phyloP scores from a whole-genome alignment of 2,329 filamentous ascomycete species.

The Apiospora phragmitis region DNA sequence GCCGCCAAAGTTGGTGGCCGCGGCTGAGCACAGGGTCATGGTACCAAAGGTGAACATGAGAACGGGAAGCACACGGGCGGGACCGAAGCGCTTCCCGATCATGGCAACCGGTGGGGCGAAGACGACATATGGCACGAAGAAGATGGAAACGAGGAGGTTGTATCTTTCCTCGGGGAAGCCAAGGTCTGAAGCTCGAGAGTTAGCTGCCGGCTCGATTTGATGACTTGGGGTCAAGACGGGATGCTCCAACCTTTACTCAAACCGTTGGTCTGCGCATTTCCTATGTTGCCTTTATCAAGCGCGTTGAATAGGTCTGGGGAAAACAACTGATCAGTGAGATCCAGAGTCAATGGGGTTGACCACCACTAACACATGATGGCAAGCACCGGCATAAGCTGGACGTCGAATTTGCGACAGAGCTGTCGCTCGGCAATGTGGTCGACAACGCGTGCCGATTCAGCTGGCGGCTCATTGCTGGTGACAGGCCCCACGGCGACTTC shows the following conservation, averaged over 20 bases:
- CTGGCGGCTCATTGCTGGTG: background rate
- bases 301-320: conserved; percentile 42
- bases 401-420: conserved; percentile 56
- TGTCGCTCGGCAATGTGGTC: conserved; percentile 47
- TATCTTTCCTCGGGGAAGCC: conserved; percentile 64
- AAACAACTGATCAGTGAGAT: background rate
- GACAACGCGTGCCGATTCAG: conserved; percentile 31
- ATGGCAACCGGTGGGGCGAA: conserved; percentile 66
- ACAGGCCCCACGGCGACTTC: background rate
- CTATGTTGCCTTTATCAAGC: conserved; percentile 52
- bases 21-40: conserved; percentile 60
- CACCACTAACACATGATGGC: conserved; percentile 46
- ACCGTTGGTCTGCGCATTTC: conserved; percentile 58
- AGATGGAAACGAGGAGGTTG: conserved; percentile 68
- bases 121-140: conserved; percentile 73
- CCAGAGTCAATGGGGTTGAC: background rate
- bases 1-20: conserved; percentile 60
- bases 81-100: conserved; percentile 68
- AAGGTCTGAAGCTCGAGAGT: conserved; percentile 41
- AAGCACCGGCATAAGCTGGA: conserved; percentile 54
- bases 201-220: conserved; percentile 22
- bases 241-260: conserved; percentile 33
- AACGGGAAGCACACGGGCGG: conserved; percentile 59
- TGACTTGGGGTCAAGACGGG: background rate
- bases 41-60: conserved; percentile 69